A percentile compares a stretch with the other conserved stretches of the same genome.
Conservation (phyloP, 805 yeast genomes). For the Dipodascus geniculatus region DNA sequence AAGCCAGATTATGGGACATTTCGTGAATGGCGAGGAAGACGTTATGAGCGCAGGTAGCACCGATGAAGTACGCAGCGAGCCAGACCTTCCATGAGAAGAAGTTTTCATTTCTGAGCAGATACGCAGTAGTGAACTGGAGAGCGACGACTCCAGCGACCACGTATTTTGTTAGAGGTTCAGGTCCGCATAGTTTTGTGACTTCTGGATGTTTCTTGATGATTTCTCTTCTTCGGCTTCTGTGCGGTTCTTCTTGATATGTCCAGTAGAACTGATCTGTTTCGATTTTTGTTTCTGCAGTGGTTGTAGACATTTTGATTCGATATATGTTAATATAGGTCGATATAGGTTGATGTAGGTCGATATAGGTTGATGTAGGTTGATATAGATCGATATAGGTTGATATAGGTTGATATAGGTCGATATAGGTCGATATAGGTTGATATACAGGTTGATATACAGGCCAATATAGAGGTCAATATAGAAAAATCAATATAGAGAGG, state of each 20-base stretch:
- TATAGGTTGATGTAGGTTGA: no score
- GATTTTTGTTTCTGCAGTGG: slow-evolving; percentile 36
- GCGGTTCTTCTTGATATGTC: slow-evolving; percentile 78
- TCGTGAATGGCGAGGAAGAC: slow-evolving; percentile 83
- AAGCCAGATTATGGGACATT: slow-evolving; percentile 71
- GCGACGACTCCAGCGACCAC: slow-evolving; percentile 52
- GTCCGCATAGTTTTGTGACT: slow-evolving; percentile 69
- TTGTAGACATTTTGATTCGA: slow-evolving; percentile 44
- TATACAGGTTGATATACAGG: no score
- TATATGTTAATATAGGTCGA: no score
- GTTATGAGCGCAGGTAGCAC: slow-evolving; percentile 81
- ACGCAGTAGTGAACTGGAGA: slow-evolving; percentile 58
- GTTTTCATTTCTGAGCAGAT: slow-evolving; percentile 42
- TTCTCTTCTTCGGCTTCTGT: slow-evolving; percentile 56
- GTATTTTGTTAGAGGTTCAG: slow-evolving; percentile 78
- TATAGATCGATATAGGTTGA: no score
- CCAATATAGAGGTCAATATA: no score
- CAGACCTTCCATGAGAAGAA: slow-evolving; percentile 45
- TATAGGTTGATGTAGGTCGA: no score
- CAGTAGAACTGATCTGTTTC: slow-evolving; percentile 56
- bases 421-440: no score
- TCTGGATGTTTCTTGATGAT: slow-evolving; percentile 71
- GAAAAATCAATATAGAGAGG: no score
- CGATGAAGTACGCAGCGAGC: slow-evolving; percentile 59
- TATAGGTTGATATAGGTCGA: no score